These are phyloP conservation scores for Elsinoe ampelina DNA, from an alignment of 2,329 filamentous ascomycete species.

Conservation along the genomic window DNA sequence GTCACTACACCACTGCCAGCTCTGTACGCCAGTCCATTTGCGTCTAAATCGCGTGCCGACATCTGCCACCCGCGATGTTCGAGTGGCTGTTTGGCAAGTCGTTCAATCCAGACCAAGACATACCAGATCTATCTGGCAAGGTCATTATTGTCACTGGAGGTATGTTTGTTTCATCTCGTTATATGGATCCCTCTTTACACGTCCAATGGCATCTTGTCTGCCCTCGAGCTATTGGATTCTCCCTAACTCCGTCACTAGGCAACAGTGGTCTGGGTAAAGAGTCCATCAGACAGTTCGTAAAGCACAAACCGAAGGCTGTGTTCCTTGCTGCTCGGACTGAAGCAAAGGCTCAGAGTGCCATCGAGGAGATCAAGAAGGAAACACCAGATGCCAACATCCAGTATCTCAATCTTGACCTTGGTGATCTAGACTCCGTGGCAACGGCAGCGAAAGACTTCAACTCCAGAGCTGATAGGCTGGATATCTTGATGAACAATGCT, in stretches of 20 bases:
- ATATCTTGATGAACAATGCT: constrained; percentile 40
- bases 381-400: constrained; percentile 30
- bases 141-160: constrained; percentile 38
- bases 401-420: constrained; percentile 35
- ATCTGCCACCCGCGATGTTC: background rate
- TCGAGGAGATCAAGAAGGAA: constrained; percentile 30
- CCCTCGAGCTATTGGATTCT: background rate
- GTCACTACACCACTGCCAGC: background rate
- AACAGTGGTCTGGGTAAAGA: constrained; percentile 41
- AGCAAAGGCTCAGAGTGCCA: constrained; percentile 34
- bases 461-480: constrained; percentile 31
- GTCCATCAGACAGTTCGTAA: constrained; percentile 35
- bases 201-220: background rate
- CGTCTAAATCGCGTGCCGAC: no score
- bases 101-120: constrained; percentile 30
- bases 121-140: constrained; percentile 34
- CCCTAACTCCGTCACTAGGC: constrained; percentile 22
- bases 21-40: background rate
- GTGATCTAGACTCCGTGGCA: constrained; percentile 33
- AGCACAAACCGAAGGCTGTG: constrained; percentile 36
- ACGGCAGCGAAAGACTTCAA: constrained; percentile 32
- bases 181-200: background rate
- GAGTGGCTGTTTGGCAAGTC: constrained; percentile 11
- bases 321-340: constrained; percentile 39
- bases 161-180: constrained; percentile 14